Evolutionary conservation across 306 rosid species (phyloP), one percentile per base, ranked within the genome.

Genomic region (Lathyrus aphaca): DNA sequence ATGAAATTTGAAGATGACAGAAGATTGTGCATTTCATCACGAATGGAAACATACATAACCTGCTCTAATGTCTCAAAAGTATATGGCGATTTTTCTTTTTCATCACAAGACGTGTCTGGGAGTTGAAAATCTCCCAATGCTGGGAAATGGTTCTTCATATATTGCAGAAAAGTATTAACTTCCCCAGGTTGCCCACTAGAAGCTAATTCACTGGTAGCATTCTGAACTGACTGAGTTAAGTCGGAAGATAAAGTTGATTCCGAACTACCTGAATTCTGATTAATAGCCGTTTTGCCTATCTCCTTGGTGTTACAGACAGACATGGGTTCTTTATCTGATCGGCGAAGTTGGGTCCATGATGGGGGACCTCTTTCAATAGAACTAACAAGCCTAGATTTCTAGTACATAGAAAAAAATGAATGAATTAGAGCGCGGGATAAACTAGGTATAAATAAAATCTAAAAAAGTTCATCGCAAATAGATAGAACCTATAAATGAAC

Each of bases 331-430:
- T 87, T 81, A 74, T 82, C 84, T 61, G 74, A 73, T 66, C 6
- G 73, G 69, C 25, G 11, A 78, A 83, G 84, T 72, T 77, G 83
- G 19, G 81, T 83, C 97, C 99, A 91, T 69, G 96, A 89, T 17
- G 71, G 81, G 30, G 92, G 86, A 65, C 92, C 95, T 75, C 85
- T 74, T 65, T 87, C 84, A 51, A 91, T 81, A 12, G 81, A 91
- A 83, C 91, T 89, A 90, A 83, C 86, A 72, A 91, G 97, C 87
- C 87, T 91, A 17, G 99, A 95, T 83, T 86, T 95, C 88, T 88
- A 75, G 82, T 78, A 71, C 65, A 74, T 30, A 66, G 44, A 75
- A 75, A 46, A 73, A 73, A 68, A 73, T 14, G 55, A 4, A 54
- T 48, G 39, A 54, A 38, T 75, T 60, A 69, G 79, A 70, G 29